Evolutionary conservation across 2,329 filamentous ascomycete species (phyloP).

Genomic region (Colletotrichum lentis): DNA sequence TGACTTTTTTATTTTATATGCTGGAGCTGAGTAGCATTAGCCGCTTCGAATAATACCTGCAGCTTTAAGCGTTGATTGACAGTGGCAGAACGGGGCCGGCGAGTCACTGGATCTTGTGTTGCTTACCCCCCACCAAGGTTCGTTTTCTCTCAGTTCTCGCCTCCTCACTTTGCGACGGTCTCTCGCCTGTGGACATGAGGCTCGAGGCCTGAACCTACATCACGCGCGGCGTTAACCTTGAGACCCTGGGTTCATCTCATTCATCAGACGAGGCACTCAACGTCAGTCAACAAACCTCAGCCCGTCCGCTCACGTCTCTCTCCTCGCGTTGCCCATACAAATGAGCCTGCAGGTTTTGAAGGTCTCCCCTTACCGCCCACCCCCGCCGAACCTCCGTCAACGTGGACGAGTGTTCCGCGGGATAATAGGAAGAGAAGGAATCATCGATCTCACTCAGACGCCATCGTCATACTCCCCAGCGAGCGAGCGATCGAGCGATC

Average conservation of each 20-base stretch:
- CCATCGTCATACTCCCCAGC: not conserved
- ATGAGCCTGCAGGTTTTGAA: not conserved
- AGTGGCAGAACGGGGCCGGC: not conserved
- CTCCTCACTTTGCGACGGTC: not conserved
- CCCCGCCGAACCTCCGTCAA: not conserved
- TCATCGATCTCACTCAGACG: not conserved
- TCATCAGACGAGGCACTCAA: slow-evolving; percentile 4
- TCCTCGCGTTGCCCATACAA: not conserved
- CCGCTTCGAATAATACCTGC: slow-evolving; percentile 32
- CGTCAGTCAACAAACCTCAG: not conserved
- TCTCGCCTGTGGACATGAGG: not conserved
- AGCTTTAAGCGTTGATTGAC: not conserved
- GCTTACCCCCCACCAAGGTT: too few species aligned
- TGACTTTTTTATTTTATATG: slow-evolving; percentile 9
- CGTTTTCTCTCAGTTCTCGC: too few species aligned
- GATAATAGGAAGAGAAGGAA: not conserved
- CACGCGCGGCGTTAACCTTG: not conserved
- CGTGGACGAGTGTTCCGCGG: too few species aligned
- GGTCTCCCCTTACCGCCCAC: not conserved
- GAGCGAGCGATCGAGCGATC: too few species aligned
- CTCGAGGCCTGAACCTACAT: not conserved
- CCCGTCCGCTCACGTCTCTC: not conserved
- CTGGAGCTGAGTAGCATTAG: slow-evolving; percentile 16
- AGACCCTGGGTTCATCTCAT: slow-evolving; percentile 12
- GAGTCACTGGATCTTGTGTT: not conserved